Evolutionary conservation across 495 filamentous ascomycete genomes (phyloP).

Genomic region (Penicillium subrubescens): DNA sequence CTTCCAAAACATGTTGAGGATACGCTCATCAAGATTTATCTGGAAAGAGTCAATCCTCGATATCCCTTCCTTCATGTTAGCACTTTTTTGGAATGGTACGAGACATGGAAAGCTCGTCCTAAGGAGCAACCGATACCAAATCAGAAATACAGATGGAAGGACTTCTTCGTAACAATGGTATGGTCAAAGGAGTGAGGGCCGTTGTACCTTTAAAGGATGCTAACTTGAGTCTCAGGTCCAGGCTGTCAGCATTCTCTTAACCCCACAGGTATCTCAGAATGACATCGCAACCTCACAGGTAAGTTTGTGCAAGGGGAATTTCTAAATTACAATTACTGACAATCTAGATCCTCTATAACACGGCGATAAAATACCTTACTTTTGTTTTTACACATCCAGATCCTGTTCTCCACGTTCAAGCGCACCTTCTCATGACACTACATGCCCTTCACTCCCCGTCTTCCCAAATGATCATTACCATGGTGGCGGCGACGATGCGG

Average conservation of each 20-base stretch:
- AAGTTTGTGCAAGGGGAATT: background rate
- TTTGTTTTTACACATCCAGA: constrained; percentile 19
- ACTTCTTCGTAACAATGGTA: constrained; percentile 27
- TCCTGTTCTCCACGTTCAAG: constrained; percentile 25
- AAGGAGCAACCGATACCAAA: background rate
- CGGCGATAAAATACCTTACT: constrained; percentile 15
- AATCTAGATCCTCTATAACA: constrained; percentile 11
- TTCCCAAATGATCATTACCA: constrained; percentile 25
- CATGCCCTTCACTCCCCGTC: constrained; percentile 31
- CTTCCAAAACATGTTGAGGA: constrained; percentile 10
- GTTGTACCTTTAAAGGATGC: background rate
- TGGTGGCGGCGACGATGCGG: constrained; percentile 25
- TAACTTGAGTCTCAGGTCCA: constrained; percentile 14
- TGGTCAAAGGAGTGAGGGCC: background rate
- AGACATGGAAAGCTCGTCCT: constrained; percentile 16
- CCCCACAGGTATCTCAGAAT: constrained; percentile 20
- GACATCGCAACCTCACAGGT: constrained; percentile 25
- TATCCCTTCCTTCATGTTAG: constrained; percentile 27
- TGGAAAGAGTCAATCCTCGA: constrained; percentile 27
- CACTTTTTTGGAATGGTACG: constrained; percentile 24
- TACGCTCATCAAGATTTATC: constrained; percentile 18
- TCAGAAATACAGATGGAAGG: constrained; percentile 18
- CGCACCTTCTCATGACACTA: constrained; percentile 26
- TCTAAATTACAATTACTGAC: background rate
- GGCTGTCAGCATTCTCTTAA: constrained; percentile 23